A percentile compares a stretch with the other conserved stretches of the same genome.
phyloP scores from a whole-genome alignment of 257 asterid genomes.

The Solanum appendiculatum region DNA sequence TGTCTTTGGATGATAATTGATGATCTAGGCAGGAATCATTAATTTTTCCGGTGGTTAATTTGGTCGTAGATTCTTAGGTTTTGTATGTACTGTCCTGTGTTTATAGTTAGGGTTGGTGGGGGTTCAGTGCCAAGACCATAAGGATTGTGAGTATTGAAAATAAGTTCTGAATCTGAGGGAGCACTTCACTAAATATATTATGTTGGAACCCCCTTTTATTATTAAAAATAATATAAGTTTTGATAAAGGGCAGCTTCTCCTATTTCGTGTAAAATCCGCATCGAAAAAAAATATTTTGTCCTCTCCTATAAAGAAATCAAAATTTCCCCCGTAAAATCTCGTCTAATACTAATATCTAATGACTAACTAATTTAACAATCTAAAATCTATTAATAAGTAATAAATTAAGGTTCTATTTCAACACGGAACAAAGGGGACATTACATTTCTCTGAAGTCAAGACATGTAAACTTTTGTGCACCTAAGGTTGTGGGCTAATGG shows the following conservation, averaged over 20 bases:
- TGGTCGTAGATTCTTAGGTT: not conserved
- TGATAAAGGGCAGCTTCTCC: not conserved
- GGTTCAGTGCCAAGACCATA: not conserved
- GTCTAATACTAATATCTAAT: not conserved
- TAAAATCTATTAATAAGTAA: not conserved
- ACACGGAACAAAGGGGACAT: not conserved
- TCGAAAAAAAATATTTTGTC: not conserved
- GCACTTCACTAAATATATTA: not conserved
- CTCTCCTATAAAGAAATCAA: not conserved
- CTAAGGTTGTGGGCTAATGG: not conserved
- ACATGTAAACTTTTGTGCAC: not conserved
- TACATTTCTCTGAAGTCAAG: not conserved
- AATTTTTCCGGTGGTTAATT: not conserved
- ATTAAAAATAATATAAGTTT: not conserved
- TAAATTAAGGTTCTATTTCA: not conserved
- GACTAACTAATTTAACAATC: not conserved
- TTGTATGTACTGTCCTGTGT: not conserved
- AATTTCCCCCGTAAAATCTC: not conserved
- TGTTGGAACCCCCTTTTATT: not conserved
- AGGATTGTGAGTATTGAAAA: not conserved
- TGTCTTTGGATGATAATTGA: not conserved
- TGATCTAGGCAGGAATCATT: not conserved
- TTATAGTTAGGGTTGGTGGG: not conserved
- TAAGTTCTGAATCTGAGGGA: not conserved
- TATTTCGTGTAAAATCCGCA: not conserved